phyloP scores from a whole-genome alignment of 805 yeast genomes.

The Metschnikowia kunwiensis region DNA sequence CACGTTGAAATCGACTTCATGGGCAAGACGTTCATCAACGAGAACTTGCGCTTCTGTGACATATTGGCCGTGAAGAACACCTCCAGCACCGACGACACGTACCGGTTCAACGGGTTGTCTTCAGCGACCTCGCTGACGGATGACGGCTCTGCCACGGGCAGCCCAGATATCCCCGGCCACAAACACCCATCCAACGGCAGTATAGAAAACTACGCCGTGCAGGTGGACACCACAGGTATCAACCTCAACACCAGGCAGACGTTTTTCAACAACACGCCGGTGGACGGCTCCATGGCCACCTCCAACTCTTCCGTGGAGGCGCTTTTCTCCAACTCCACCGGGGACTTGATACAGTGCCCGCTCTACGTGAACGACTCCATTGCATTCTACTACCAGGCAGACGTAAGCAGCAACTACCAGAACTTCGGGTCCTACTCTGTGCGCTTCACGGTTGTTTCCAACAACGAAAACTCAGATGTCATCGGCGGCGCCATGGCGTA shows the following conservation, averaged over 20 bases:
- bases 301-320: constrained; percentile 21
- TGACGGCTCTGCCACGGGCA: constrained; percentile 3
- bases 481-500: constrained; percentile 49
- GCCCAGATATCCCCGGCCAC: constrained; percentile 2
- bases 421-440: constrained; percentile 47
- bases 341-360: constrained; percentile 32
- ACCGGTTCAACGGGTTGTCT: constrained; percentile 20
- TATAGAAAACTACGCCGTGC: neutral
- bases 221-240: neutral
- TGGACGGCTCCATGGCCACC: constrained; percentile 3
- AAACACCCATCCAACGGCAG: neutral
- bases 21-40: constrained; percentile 40
- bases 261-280: neutral
- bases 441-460: constrained; percentile 39
- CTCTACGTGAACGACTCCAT: constrained; percentile 37
- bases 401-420: constrained; percentile 36
- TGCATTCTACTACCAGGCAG: constrained; percentile 37
- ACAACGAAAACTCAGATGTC: constrained; percentile 31
- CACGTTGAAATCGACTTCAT: constrained; percentile 44
- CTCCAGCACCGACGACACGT: constrained; percentile 23
- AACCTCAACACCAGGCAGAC: neutral
- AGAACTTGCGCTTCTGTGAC: constrained; percentile 45
- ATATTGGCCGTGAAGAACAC: constrained; percentile 37
- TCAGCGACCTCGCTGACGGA: constrained; percentile 1
- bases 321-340: constrained; percentile 27